phyloP scores from a whole-genome alignment of 768 basidiomycete species.

The Termitomyces sp. region DNA sequence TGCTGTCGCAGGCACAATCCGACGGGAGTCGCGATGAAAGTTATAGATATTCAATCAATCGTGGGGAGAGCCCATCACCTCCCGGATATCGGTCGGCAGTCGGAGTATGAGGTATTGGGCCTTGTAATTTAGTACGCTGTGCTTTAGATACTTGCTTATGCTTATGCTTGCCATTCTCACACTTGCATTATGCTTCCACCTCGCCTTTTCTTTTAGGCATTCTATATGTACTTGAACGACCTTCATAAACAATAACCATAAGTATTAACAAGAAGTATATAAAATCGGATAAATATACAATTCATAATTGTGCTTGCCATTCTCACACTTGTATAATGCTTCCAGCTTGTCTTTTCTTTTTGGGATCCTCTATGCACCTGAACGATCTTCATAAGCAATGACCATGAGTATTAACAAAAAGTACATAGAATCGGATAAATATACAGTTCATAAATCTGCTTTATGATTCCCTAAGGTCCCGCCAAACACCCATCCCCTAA shows the following conservation, averaged over 20 bases:
- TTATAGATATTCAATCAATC: neutral
- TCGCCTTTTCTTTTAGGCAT: neutral
- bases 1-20: constrained; percentile 19
- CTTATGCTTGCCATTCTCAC: neutral
- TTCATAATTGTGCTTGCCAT: no score
- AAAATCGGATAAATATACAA: neutral
- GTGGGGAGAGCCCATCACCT: constrained; percentile 9
- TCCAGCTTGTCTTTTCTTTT: neutral
- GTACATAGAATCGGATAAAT: neutral
- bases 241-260: neutral
- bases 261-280: neutral
- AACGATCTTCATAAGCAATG: neutral
- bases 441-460: neutral
- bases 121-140: neutral
- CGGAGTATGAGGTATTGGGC: neutral
- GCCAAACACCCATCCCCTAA: neutral
- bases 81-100: constrained; percentile 11
- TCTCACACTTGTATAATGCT: neutral
- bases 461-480: neutral
- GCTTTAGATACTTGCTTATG: neutral
- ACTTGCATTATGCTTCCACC: neutral
- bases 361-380: neutral
- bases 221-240: neutral
- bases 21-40: neutral
- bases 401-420: neutral